These are phyloP conservation scores for Vavraia culicis DNA, from an alignment of 371 early-diverging fungal genomes.

Conservation along the genomic window DNA sequence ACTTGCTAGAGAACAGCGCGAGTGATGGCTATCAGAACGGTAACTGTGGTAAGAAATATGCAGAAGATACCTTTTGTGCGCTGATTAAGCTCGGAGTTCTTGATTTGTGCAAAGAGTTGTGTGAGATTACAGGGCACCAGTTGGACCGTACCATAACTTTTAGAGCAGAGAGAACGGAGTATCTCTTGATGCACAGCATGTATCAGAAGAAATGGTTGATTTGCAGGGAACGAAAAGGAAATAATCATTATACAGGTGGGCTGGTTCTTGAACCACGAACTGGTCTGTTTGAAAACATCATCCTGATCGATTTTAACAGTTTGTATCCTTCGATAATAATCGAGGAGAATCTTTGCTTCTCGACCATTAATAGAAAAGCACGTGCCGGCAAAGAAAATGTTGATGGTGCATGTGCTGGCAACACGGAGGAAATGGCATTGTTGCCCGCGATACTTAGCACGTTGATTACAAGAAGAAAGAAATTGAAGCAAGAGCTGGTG, in stretches of 20 bases:
- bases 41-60: no score
- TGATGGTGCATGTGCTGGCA: constrained; percentile 1
- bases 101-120: no score
- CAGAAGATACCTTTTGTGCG: no score
- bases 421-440: constrained; percentile 36
- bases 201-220: constrained; percentile 41
- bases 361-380: no score
- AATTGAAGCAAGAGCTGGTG: constrained; percentile 63
- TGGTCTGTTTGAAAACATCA: constrained; percentile 81
- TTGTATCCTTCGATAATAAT: constrained; percentile 98
- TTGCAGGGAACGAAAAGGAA: constrained; percentile 46
- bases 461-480: constrained; percentile 65
- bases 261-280: constrained; percentile 86
- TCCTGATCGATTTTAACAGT: constrained; percentile 94
- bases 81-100: no score
- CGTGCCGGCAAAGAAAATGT: constrained; percentile 52
- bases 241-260: constrained; percentile 84
- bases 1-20: no score
- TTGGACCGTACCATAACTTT: no score
- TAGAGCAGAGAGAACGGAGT: constrained; percentile 95
- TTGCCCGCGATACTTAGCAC: constrained; percentile 67
- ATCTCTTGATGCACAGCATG: constrained; percentile 80
- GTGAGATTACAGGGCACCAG: no score
- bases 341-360: constrained; percentile 97
- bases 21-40: no score